phyloP scores from a whole-genome alignment of 805 yeast species.

The Pichia phayaonensis region DNA sequence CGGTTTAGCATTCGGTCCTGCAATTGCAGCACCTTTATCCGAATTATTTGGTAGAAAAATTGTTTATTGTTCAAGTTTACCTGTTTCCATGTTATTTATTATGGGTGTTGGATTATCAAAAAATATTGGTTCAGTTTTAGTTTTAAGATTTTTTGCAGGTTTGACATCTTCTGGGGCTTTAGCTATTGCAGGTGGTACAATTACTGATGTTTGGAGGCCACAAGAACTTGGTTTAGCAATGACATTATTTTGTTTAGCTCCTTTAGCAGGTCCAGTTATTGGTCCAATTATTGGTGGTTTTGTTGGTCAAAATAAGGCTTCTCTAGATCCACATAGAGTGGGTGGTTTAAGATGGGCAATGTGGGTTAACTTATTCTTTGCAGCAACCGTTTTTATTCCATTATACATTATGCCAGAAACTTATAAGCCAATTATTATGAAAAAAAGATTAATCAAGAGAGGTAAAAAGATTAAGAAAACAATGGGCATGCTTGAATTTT shows the following conservation, averaged over 20 bases:
- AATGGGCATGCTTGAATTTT: constrained; percentile 29
- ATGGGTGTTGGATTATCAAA: constrained; percentile 66
- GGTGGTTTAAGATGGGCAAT: constrained; percentile 62
- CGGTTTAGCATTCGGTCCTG: constrained; percentile 69
- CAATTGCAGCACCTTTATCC: constrained; percentile 63
- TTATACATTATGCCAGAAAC: constrained; percentile 55
- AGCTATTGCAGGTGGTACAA: constrained; percentile 80
- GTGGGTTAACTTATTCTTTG: constrained; percentile 67
- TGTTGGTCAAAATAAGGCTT: constrained; percentile 44
- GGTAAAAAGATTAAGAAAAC: constrained; percentile 40
- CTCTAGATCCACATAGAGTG: constrained; percentile 11
- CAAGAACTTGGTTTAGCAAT: constrained; percentile 64
- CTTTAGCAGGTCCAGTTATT: constrained; percentile 72
- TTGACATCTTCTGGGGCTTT: constrained; percentile 74
- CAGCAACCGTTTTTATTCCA: constrained; percentile 45
- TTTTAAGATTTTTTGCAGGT: constrained; percentile 69
- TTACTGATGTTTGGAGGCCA: constrained; percentile 67
- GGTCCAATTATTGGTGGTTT: constrained; percentile 74
- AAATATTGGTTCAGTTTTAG: constrained; percentile 53
- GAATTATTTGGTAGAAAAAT: constrained; percentile 63
- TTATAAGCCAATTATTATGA: constrained; percentile 59
- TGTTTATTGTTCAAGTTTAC: constrained; percentile 52
- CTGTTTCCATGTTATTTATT: constrained; percentile 60
- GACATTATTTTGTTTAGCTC: constrained; percentile 71
- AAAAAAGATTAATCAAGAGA: constrained; percentile 51